Evolutionary conservation across 352 stramenopile genomes (phyloP), one percentile per base, ranked within the genome.

Genomic region (Globisporangium abappressorium): DNA sequence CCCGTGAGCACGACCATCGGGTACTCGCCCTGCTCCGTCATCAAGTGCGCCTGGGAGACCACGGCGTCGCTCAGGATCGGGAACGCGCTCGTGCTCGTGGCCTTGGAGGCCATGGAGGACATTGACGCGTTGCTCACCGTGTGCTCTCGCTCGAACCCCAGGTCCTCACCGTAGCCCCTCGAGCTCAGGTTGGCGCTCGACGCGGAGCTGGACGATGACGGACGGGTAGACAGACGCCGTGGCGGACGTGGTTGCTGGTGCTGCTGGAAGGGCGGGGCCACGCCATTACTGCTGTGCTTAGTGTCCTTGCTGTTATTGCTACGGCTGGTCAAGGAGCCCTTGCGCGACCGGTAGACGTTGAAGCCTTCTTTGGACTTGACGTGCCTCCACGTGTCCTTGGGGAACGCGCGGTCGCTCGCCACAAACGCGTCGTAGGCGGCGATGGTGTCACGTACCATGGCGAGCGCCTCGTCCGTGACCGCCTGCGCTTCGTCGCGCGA

Each of bases 311-410:
- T 46, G 38, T 5, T 14, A 33, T 33, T 33, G 30, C 30, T 33
- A 46, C 38, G 18, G 5, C n/a, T 24, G n/a, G 20, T 2, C 4
- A n/a, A 9, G 15, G 20, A 30, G n/a, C 20, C 47, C n/a, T 24
- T 26, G 24, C 51, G 63, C 41, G 63, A 57, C 53, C 51, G 51
- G 28, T 38, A 56, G 36, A 62, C 28, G 28, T 62, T 24, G 36
- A 69, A 38, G 12, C 41, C n/a, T 18, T 57, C 57, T 15, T 28
- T 56, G 22, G 56, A 55, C 24, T 64, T 53, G 33, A 65, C 14
- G 6, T 30, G 43, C 56, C n/a, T 79, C 73, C 73, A 75, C 15
- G 57, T 22, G 28, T 38, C 6, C 57, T 64, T 59, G 43, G 64
- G 30, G 24, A 69, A 57, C 57, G 36, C 20, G 22, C 57, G 34